Conservation (phyloP, 441 rosid species). For the Adansonia gregorii region DNA sequence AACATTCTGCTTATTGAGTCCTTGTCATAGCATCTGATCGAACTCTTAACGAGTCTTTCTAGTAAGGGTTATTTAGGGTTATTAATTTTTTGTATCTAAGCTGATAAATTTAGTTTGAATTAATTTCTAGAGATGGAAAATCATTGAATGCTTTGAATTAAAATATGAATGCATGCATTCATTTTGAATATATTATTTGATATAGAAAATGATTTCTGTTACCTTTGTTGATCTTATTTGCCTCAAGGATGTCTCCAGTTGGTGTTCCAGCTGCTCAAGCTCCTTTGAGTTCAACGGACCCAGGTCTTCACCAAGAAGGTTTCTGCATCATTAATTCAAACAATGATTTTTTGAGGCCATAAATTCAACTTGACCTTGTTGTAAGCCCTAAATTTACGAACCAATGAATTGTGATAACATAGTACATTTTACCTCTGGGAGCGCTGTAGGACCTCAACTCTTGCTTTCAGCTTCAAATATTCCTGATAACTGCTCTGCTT, state of each 20-base stretch:
- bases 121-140: not conserved
- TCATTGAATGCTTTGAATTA: not conserved
- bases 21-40: not conserved
- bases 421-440: constrained; percentile 47
- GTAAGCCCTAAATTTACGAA: not conserved
- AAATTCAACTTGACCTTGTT: not conserved
- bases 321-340: constrained; percentile 36
- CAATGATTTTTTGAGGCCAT: not conserved
- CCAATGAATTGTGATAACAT: no score
- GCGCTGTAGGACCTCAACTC: constrained; percentile 53
- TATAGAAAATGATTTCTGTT: not conserved
- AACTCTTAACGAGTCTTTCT: not conserved
- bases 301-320: constrained; percentile 70
- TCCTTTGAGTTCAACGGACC: constrained; percentile 51
- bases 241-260: constrained; percentile 56
- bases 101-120: not conserved
- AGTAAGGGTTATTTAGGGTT: not conserved
- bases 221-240: constrained; percentile 66
- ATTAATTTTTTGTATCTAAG: not conserved
- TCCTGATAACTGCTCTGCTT: constrained; percentile 59
- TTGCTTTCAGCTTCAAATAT: constrained; percentile 57
- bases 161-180: no score
- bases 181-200: not conserved
- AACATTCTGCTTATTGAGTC: not conserved
- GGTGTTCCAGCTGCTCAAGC: constrained; percentile 66